A percentile compares a stretch with the other conserved stretches of the same genome.
phyloP scores from a whole-genome alignment of 1,284 basidiomycete species.

The Irpex rosettiformis region DNA sequence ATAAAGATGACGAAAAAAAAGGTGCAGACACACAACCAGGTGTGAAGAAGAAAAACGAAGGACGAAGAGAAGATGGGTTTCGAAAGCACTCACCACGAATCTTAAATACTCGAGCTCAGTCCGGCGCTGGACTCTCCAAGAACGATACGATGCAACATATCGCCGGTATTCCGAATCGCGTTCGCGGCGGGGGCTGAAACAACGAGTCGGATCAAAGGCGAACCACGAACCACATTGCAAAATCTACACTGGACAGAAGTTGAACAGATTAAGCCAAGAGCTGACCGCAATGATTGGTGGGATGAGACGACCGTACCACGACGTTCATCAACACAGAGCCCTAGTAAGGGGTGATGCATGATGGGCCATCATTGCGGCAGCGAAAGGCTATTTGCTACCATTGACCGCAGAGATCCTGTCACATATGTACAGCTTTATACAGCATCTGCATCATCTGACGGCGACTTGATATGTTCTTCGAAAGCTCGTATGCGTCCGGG shows the following conservation, averaged over 20 bases:
- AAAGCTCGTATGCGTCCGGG: not conserved
- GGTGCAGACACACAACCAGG: constrained; percentile 1
- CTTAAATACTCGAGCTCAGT: not conserved
- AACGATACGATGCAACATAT: not conserved
- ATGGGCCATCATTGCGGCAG: not conserved
- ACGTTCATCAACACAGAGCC: not conserved
- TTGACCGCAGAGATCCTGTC: not conserved
- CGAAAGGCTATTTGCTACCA: not conserved
- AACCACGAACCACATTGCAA: not conserved
- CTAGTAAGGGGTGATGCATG: not conserved
- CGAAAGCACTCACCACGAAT: not conserved
- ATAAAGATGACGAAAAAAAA: not conserved
- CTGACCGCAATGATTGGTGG: not conserved
- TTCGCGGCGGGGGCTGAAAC: not conserved
- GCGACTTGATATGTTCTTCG: not conserved
- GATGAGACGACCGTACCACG: not conserved
- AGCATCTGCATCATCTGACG: not conserved
- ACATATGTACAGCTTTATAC: not conserved
- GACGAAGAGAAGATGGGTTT: not conserved
- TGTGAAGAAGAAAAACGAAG: constrained; percentile 2
- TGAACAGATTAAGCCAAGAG: not conserved
- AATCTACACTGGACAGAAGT: not conserved
- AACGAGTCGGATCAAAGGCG: not conserved
- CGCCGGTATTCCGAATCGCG: not conserved
- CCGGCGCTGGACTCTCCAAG: not conserved